phyloP scores from a whole-genome alignment of 2,329 filamentous ascomycete genomes.

The Hirsutella minnesotensis region DNA sequence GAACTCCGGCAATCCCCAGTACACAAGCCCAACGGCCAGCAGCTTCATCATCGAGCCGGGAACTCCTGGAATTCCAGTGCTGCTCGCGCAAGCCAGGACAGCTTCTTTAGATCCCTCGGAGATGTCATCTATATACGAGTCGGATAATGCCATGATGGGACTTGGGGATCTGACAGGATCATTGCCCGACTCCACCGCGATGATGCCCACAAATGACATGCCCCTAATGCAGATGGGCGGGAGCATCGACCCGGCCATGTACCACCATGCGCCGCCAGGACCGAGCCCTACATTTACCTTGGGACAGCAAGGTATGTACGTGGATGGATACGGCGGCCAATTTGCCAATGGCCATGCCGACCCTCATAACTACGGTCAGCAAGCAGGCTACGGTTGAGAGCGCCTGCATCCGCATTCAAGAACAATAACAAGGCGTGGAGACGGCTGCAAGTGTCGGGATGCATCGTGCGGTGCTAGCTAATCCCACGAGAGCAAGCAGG shows the following conservation, averaged over 20 bases:
- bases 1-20: background rate
- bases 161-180: slow-evolving; percentile 11
- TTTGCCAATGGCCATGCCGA: slow-evolving; percentile 9
- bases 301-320: slow-evolving; percentile 10
- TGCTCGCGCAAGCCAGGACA: slow-evolving; percentile 15
- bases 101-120: slow-evolving; percentile 8
- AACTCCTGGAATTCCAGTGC: slow-evolving; percentile 14
- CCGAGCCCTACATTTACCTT: slow-evolving; percentile 8
- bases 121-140: slow-evolving; percentile 10
- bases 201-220: slow-evolving; percentile 5
- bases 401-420: background rate
- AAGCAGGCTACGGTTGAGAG: slow-evolving; percentile 5
- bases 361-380: slow-evolving; percentile 7
- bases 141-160: slow-evolving; percentile 10
- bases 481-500: too few species aligned
- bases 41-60: slow-evolving; percentile 10
- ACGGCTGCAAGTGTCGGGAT: too few species aligned
- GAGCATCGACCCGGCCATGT: slow-evolving; percentile 7
- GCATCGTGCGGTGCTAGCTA: too few species aligned
- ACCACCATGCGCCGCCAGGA: slow-evolving; percentile 9
- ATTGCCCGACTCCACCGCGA: slow-evolving; percentile 6
- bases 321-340: slow-evolving; percentile 9
- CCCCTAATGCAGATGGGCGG: slow-evolving; percentile 8
- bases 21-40: background rate
- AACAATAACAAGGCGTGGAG: too few species aligned